Evolutionary conservation across 306 rosid species (phyloP).

Genomic region (Prunus davidiana): DNA sequence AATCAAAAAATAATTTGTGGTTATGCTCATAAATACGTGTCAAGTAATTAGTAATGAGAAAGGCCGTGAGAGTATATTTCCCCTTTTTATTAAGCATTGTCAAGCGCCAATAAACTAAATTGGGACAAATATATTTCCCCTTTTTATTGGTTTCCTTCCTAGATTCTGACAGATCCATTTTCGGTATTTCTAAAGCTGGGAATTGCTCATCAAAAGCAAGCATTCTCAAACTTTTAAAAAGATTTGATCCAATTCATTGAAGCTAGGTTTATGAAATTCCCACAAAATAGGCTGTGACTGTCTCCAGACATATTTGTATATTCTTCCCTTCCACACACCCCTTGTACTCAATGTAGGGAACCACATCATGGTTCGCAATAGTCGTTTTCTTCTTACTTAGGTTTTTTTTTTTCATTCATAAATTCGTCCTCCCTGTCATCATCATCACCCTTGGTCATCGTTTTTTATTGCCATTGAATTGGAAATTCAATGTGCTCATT

Average conservation of each 20-base stretch:
- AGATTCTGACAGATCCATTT: neutral
- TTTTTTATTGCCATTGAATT: neutral
- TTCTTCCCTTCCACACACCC: neutral
- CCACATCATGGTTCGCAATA: constrained; percentile 17
- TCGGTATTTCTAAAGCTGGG: neutral
- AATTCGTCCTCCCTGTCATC: constrained; percentile 15
- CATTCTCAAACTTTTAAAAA: too few relatives aligned
- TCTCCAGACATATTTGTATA: neutral
- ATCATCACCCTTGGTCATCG: constrained; percentile 4
- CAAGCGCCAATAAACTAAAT: neutral
- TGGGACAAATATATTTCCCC: neutral
- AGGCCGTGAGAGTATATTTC: too few relatives aligned
- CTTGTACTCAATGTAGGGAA: constrained; percentile 25
- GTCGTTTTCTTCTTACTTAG: neutral
- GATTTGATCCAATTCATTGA: too few relatives aligned
- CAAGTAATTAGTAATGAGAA: too few relatives aligned
- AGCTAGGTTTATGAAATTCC: neutral
- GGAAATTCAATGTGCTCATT: neutral
- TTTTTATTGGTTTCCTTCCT: neutral
- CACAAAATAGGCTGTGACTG: neutral
- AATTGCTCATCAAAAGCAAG: neutral
- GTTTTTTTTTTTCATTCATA: neutral
- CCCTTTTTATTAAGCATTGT: too few relatives aligned
- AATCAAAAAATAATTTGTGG: too few relatives aligned
- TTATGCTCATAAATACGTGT: too few relatives aligned